Base-by-base conservation (phyloP, 2,329 filamentous ascomycete species). In the Tolypocladium capitatum region DNA sequence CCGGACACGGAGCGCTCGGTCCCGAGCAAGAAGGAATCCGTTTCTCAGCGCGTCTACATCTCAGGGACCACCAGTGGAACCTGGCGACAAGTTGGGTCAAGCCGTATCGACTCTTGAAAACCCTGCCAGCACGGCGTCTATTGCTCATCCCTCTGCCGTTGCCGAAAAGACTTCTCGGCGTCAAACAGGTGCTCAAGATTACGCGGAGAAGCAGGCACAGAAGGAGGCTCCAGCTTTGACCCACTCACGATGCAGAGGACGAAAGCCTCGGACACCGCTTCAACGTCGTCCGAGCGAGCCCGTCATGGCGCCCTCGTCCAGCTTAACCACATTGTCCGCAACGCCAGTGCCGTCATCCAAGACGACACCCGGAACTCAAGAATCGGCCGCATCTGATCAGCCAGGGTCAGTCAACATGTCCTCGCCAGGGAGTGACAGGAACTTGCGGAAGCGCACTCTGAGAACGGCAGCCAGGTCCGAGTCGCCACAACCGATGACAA, bases 271-370 rank as follows among this genome's bases (percentile, higher is more conserved):
- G 1, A 63, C 60, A 5, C 59, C 61, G 4, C 46, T 54, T 6
- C 51, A 49, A 16, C 47, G 38, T 35, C 56, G 50, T 13, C 43
- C 51, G 16, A 27, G 45, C 21, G 52, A 45, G 5, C 51, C 48
- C 13, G 28, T 42, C 2, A 11, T 43, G 33, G 53, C 49, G 4
- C 55, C 65, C 2, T 64, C 62, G 2, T 72, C 70, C 2, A 65
- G 62, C 5, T 56, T 73, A 11, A 72, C 67, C 47, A 53, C 61
- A 21, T 51, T 72, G 14, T 65, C 66, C 2, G 56, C 59, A 1
- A 72, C 71, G 0, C 70, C 71, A 2, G 51, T 53, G 0, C 52
- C 63, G 3, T 68, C 68, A 2, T 58, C 57, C 33, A 62, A 63
- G 33, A 66, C 63, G 4, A 65, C 65, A 2, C 63, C 66, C 1